A percentile compares a stretch with the other conserved stretches of the same genome.
Evolutionary conservation across 352 stramenopile species (phyloP).

Genomic region (Globisporangium paddicum): DNA sequence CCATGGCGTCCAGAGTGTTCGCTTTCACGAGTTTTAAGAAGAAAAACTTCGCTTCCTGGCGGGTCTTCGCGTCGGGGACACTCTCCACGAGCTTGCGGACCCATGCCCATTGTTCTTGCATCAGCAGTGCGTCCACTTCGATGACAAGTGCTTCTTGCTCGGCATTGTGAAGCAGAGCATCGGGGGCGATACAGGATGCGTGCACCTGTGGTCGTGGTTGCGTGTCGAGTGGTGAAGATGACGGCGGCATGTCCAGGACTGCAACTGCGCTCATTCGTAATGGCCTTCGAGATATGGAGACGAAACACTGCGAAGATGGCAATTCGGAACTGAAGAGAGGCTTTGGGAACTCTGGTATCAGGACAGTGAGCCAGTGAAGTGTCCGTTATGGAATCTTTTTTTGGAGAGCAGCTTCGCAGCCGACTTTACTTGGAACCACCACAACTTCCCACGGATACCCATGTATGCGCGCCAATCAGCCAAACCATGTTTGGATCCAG

Average conservation of each 20-base stretch:
- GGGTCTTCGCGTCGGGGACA: not conserved
- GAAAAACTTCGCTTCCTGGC: not conserved
- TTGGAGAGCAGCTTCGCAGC: not conserved
- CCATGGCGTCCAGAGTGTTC: not conserved
- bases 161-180: not conserved
- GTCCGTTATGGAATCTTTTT: too few species aligned
- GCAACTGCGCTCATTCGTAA: not conserved
- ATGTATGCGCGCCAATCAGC: too few species aligned
- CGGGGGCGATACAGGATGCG: not conserved
- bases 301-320: not conserved
- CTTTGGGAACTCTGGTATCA: not conserved
- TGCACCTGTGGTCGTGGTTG: not conserved
- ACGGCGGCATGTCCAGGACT: not conserved
- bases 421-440: not conserved
- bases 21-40: constrained; percentile 3
- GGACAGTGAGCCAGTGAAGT: not conserved
- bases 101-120: constrained; percentile 6
- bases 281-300: too few species aligned
- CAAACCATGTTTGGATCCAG: too few species aligned
- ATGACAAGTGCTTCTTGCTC: not conserved
- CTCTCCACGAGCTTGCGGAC: constrained; percentile 3
- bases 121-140: constrained; percentile 4
- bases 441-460: too few species aligned
- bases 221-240: not conserved
- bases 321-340: not conserved